phyloP scores from a whole-genome alignment of 225 moss, liverwort and hornwort genomes.

The Sphagnum contortum region DNA sequence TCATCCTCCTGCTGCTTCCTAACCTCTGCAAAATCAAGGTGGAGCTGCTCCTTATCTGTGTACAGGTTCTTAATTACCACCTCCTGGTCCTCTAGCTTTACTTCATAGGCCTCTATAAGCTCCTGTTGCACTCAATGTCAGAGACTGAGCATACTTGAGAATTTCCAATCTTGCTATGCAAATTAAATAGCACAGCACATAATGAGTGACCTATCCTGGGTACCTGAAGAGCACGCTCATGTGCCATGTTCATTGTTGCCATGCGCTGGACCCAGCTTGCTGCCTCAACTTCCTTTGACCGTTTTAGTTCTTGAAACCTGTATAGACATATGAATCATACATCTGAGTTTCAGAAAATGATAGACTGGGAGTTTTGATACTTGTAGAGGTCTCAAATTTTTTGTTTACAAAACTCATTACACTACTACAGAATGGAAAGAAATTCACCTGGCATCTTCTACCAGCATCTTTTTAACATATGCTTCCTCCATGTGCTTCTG shows the following conservation, averaged over 20 bases:
- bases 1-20: constrained; percentile 70
- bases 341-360: too few species aligned
- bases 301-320: constrained; percentile 23
- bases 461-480: constrained; percentile 59
- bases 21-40: constrained; percentile 50
- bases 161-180: too few species aligned
- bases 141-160: too few species aligned
- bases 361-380: too few species aligned
- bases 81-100: constrained; percentile 48
- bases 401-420: too few species aligned
- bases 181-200: too few species aligned
- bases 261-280: constrained; percentile 21
- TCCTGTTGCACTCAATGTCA: constrained; percentile 22
- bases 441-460: constrained; percentile 64
- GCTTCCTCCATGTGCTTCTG: constrained; percentile 70
- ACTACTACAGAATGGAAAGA: neutral
- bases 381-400: too few species aligned
- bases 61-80: constrained; percentile 34
- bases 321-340: too few species aligned
- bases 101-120: constrained; percentile 70
- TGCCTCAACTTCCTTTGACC: constrained; percentile 15
- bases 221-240: constrained; percentile 25
- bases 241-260: constrained; percentile 21
- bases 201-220: neutral
- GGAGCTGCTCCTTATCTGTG: constrained; percentile 34